These are phyloP conservation scores for Amphicarpaea edgeworthii DNA, from an alignment of 306 rosid genomes.

Conservation along the genomic window DNA sequence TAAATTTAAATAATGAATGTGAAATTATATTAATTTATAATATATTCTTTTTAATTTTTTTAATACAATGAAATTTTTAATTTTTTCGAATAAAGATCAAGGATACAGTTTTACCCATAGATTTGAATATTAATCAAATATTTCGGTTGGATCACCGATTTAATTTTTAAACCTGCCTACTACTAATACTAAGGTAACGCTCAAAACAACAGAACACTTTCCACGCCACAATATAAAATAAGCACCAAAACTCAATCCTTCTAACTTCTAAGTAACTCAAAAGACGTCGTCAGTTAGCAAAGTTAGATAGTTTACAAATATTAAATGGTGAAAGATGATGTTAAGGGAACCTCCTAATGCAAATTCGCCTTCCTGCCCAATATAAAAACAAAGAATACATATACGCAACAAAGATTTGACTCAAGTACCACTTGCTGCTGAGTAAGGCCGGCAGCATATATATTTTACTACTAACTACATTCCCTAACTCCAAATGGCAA, in stretches of 20 bases:
- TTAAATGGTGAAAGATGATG: not conserved
- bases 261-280: not conserved
- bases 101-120: no score
- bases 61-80: no score
- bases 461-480: constrained; percentile 8
- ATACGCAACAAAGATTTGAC: constrained; percentile 26
- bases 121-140: no score
- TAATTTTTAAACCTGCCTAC: no score
- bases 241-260: not conserved
- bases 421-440: constrained; percentile 4
- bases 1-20: no score
- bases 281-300: not conserved
- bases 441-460: constrained; percentile 50
- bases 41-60: no score
- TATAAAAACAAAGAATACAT: not conserved
- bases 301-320: not conserved
- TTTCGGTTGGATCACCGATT: no score
- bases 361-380: constrained; percentile 9
- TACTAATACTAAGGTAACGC: no score
- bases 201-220: not conserved
- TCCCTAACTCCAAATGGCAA: constrained; percentile 42
- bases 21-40: no score
- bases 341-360: not conserved
- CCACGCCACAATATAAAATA: not conserved
- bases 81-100: no score